Conservation (phyloP, 768 basidiomycete genomes). For the Naganishia vaughanmartiniae region DNA sequence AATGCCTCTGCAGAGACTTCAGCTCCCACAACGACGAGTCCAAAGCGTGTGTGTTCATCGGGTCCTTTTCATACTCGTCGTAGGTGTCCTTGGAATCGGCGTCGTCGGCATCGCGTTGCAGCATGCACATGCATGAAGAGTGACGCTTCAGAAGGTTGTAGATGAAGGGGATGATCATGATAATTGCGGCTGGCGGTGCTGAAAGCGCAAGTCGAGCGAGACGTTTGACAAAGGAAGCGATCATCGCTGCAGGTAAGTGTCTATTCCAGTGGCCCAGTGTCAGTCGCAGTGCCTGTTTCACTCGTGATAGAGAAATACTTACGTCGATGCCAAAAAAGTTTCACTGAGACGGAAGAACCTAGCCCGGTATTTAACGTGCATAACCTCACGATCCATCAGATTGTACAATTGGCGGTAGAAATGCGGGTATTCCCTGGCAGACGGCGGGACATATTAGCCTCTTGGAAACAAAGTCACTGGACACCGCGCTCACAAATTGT, state of each 20-base stretch:
- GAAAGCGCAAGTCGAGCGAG: slow-evolving; percentile 76
- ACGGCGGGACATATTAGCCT: neutral
- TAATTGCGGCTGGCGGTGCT: slow-evolving; percentile 84
- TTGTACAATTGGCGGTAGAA: slow-evolving; percentile 91
- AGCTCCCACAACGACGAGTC: slow-evolving; percentile 93
- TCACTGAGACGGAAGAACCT: slow-evolving; percentile 92
- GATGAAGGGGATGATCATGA: slow-evolving; percentile 86
- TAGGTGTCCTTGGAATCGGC: slow-evolving; percentile 63
- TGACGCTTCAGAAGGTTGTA: slow-evolving; percentile 93
- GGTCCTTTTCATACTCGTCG: slow-evolving; percentile 64
- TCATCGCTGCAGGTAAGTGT: slow-evolving; percentile 81
- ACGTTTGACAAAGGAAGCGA: slow-evolving; percentile 92
- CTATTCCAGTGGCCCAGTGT: slow-evolving; percentile 53
- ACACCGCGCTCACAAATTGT: slow-evolving; percentile 71
- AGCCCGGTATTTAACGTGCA: slow-evolving; percentile 88
- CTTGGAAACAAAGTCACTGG: slow-evolving; percentile 3
- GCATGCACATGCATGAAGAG: slow-evolving; percentile 87
- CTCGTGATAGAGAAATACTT: slow-evolving; percentile 45
- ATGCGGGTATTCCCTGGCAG: slow-evolving; percentile 80
- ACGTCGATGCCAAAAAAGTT: slow-evolving; percentile 89
- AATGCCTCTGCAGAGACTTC: slow-evolving; percentile 71
- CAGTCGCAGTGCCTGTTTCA: neutral
- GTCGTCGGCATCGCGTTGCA: slow-evolving; percentile 67
- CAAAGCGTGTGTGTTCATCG: slow-evolving; percentile 72
- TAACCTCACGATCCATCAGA: slow-evolving; percentile 78